Base-by-base conservation (phyloP, 768 basidiomycete genomes). In the Naganishia vaughanmartiniae region DNA sequence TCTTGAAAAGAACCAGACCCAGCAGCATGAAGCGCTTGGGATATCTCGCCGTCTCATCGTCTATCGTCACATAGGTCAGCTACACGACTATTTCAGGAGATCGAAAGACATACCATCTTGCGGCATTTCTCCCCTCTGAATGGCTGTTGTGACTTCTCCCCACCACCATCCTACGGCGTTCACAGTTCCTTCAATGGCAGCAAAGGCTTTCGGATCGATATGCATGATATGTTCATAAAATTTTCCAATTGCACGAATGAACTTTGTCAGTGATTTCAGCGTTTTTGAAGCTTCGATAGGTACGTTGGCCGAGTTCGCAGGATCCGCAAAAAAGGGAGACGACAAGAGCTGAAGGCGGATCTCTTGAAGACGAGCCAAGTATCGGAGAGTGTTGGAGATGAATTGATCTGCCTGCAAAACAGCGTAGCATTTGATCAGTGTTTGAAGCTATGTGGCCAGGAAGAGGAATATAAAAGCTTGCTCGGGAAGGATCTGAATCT, bases 111-210 rank as follows among this genome's bases (percentile, higher is more conserved):
- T 58, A 79, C 79, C 80, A 54, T 79, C 77, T 42, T 76, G 73
- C 0, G 76, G 76, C 10, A 78, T 77, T 51, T 79, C 76, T 28
- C 73, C 74, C 11, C 74, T 75, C 15, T 75, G 74, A 2, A 78
- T 77, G 11, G 78, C 80, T 15, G 73, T 74, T 0, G 78, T 76
- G 0, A 79, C 78, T 57, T 77, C 76, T 21, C 77, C 74, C 80
- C 80, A 81, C 80, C 80, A 81, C 80, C 80, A 81, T 5, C 78
- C 80, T 0, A 81, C 73, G 0, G 78, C 80, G 0, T 72, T 56
- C 0, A 76, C 77, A 0, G 74, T 76, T 0, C 74, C 77, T 10
- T 69, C 69, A 5, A 78, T 55, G 4, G 76, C 72, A 36, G 75
- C 78, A 66, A 79, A 81, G 0, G 71, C 71, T 53, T 81, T 81